Evolutionary conservation across 441 rosid genomes (phyloP).

Genomic region (Pelargonium australe): DNA sequence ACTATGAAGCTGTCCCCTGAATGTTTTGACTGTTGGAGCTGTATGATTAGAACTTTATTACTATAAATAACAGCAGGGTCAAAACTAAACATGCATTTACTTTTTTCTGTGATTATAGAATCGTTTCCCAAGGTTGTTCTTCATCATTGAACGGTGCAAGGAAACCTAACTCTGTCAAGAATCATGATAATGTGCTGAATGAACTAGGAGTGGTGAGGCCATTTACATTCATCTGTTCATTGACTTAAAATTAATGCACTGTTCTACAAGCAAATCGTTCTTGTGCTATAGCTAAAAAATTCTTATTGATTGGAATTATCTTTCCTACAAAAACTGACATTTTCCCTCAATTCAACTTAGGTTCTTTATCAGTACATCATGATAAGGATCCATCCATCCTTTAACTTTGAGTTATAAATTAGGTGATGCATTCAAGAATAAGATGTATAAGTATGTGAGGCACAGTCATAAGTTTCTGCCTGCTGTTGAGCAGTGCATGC

Average conservation of each 20-base stretch:
- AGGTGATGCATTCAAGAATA: too few species aligned
- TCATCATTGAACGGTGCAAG: constrained; percentile 29
- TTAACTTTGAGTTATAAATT: too few species aligned
- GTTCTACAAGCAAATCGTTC: not conserved
- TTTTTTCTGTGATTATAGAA: constrained; percentile 24
- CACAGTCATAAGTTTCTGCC: too few species aligned
- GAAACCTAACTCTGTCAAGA: constrained; percentile 24
- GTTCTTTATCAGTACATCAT: too few species aligned
- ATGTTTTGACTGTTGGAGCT: not conserved
- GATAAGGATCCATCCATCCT: too few species aligned
- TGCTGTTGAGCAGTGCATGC: too few species aligned
- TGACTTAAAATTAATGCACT: constrained; percentile 4
- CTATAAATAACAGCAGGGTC: constrained; percentile 8
- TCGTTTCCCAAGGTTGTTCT: constrained; percentile 26
- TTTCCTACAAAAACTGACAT: too few species aligned
- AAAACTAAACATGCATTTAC: constrained; percentile 3
- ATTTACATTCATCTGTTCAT: constrained; percentile 8
- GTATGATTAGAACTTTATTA: not conserved
- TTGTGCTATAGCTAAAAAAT: constrained; percentile 3
- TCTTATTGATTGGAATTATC: not conserved
- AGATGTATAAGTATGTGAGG: too few species aligned
- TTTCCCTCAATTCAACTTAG: too few species aligned
- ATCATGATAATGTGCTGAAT: constrained; percentile 19
- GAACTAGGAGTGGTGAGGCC: constrained; percentile 41
- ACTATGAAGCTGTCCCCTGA: not conserved